phyloP scores from a whole-genome alignment of 768 basidiomycete genomes.

The Tylopilus subfusipes region DNA sequence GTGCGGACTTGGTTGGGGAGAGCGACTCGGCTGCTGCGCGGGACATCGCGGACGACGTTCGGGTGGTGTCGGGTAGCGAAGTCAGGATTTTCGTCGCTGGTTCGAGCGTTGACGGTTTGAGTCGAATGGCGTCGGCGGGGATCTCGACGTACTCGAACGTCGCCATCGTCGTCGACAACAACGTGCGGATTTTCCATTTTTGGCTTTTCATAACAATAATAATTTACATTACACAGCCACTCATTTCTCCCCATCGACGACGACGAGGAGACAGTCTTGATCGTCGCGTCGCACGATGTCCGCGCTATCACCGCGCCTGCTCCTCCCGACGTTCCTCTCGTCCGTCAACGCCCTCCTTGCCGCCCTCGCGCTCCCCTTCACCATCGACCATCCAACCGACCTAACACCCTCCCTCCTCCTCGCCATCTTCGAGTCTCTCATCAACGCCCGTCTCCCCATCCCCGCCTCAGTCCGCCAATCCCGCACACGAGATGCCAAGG shows the following conservation, averaged over 20 bases:
- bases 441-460: constrained; percentile 52
- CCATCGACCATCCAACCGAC: constrained; percentile 50
- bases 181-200: neutral
- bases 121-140: constrained; percentile 37
- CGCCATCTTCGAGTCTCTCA: constrained; percentile 62
- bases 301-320: constrained; percentile 11
- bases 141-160: constrained; percentile 41
- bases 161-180: constrained; percentile 20
- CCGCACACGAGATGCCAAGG: constrained; percentile 38
- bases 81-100: constrained; percentile 43
- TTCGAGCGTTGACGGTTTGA: constrained; percentile 27
- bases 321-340: constrained; percentile 17
- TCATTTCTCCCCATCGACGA: neutral
- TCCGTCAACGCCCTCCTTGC: constrained; percentile 46
- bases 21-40: neutral
- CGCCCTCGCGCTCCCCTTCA: constrained; percentile 43
- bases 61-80: constrained; percentile 33
- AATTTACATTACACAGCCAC: constrained; percentile 10
- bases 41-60: constrained; percentile 10
- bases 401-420: constrained; percentile 71
- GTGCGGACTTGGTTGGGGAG: constrained; percentile 31
- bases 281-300: constrained; percentile 10
- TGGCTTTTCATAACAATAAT: too few species aligned
- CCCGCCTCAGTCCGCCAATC: constrained; percentile 33
- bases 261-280: constrained; percentile 4